These are phyloP conservation scores for Naegleria gruberi DNA, from an alignment of 208 protist genomes.

Conservation along the genomic window DNA sequence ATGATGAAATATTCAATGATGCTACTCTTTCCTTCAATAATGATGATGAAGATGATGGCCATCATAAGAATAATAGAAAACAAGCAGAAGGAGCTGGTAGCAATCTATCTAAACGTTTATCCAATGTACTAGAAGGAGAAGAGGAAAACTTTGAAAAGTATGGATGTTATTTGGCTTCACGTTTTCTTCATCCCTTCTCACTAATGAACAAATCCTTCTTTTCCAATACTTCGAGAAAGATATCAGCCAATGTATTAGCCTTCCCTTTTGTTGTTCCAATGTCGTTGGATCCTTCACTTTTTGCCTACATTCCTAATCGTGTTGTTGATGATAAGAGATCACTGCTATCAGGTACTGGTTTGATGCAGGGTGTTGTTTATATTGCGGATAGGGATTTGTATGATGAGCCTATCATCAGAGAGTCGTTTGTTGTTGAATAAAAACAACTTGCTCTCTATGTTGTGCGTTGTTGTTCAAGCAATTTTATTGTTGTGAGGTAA, in stretches of 20 bases:
- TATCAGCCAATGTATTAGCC: background rate
- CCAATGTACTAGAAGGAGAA: background rate
- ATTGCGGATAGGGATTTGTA: background rate
- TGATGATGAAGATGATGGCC: no score
- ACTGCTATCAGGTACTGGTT: background rate
- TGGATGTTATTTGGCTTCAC: background rate
- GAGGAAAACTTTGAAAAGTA: background rate
- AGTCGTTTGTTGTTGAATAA: background rate
- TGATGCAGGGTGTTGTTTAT: background rate
- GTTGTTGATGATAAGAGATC: background rate
- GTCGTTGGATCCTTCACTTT: background rate
- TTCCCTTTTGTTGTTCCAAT: background rate
- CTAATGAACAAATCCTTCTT: background rate
- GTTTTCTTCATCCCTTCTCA: background rate
- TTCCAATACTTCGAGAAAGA: background rate
- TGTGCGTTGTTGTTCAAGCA: no score
- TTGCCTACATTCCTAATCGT: background rate
- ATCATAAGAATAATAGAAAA: background rate
- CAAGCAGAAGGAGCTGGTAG: no score
- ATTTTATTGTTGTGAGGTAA: no score
- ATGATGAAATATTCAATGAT: background rate
- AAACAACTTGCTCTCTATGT: no score
- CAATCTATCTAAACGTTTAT: background rate
- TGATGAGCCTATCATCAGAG: background rate
- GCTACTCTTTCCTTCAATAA: background rate